Evolutionary conservation across 2,329 filamentous ascomycete genomes (phyloP), one percentile per base, ranked within the genome.

Genomic region (Colletotrichum sp.): DNA sequence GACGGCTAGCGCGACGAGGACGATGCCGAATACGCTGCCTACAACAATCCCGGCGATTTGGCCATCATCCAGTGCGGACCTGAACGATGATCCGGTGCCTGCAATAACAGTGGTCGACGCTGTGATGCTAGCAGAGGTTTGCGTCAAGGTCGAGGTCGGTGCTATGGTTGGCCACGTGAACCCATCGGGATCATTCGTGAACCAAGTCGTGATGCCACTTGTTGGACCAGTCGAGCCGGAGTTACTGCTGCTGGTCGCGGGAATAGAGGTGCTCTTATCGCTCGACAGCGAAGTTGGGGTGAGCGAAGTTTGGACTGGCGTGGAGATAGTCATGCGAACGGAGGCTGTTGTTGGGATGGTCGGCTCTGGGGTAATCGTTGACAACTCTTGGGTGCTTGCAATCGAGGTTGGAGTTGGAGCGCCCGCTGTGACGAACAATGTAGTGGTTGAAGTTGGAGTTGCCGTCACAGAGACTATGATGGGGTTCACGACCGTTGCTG

Each of bases 31-130:
- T 31, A 80, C 68, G 15, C 75, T 66, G 55, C 81, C 81, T 9
- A 80, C 29, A 4, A 75, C 76, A 31, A 83, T 75, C 55, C 78
- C 80, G 3, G 80, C 79, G 33, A 82, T 79, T 69, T 81, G 78
- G 33, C 77, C 79, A 8, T 79, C 71, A 36, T 66, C 72, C 24
- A 82, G 76, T 31, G 61, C 51, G 6, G 74, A 38, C 21, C 34
- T 61, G 8, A 58, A 63, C 18, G 36, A 73, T 24, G 57, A 64
- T n/a, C 12, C 57, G 18, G 73, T 58, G 18, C 59, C 58, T n/a
- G 36, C 64, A 21, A 31, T 51, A 24, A 72, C 59, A 16, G 67
- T 54, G 8, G 70, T 61, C 15, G 72, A 64, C 6, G 75, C 15
- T 33, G 64, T 38, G 36, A 21, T 57, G 38, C 31, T 33, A 51